These are phyloP conservation scores for Wickerhamiella dianesei DNA, from an alignment of 805 yeast species.

Conservation along the genomic window DNA sequence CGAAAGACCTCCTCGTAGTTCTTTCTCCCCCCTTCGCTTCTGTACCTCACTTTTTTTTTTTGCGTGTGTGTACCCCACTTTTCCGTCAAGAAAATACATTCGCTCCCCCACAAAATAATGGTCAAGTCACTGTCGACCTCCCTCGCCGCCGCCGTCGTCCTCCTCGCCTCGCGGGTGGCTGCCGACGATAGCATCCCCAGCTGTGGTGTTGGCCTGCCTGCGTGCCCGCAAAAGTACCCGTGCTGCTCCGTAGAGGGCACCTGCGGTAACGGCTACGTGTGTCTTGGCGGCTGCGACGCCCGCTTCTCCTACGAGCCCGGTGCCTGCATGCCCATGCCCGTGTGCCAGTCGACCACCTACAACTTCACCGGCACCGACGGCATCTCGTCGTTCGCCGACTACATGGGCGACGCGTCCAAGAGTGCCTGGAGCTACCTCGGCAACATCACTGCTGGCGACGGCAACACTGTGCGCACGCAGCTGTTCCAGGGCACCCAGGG, in stretches of 20 bases:
- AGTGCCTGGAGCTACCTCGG: slow-evolving; percentile 59
- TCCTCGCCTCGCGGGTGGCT: slow-evolving; percentile 1
- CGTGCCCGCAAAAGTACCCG: slow-evolving; percentile 68
- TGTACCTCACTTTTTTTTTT: too few species aligned
- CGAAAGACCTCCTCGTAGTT: too few species aligned
- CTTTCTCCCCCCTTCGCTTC: too few species aligned
- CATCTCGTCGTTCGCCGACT: slow-evolving; percentile 29
- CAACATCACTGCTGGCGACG: slow-evolving; percentile 35
- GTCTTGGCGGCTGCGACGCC: slow-evolving; percentile 84
- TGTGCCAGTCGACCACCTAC: slow-evolving; percentile 35
- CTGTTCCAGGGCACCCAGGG: slow-evolving; percentile 71
- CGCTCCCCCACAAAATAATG: too few species aligned
- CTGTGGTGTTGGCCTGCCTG: slow-evolving; percentile 20
- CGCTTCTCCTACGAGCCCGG: slow-evolving; percentile 45
- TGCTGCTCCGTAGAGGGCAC: slow-evolving; percentile 74
- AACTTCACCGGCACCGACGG: slow-evolving; percentile 24
- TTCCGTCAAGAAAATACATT: too few species aligned
- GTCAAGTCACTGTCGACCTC: neutral
- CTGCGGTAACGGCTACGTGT: slow-evolving; percentile 65
- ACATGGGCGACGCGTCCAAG: slow-evolving; percentile 57
- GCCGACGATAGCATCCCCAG: slow-evolving; percentile 12
- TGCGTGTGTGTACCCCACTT: too few species aligned
- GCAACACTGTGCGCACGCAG: slow-evolving; percentile 42
- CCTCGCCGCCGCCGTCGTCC: neutral
- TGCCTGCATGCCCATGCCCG: slow-evolving; percentile 80